Conservation (phyloP, 106 monocot genomes). For the Dioscorea zingiberensis region DNA sequence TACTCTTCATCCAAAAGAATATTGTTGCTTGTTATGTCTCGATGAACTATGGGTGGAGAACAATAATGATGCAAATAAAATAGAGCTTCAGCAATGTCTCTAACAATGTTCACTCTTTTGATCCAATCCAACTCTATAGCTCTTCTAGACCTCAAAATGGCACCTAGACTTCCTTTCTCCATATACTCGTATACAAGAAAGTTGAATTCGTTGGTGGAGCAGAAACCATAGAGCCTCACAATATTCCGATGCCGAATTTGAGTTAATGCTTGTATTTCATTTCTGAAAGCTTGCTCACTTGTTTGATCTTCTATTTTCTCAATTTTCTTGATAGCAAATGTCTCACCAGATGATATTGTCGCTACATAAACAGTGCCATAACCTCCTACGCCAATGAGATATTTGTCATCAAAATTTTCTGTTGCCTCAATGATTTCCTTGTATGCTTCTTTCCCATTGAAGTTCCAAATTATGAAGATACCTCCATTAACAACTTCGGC, state of each 20-base stretch:
- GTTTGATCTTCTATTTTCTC: constrained; percentile 5
- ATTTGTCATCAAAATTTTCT: constrained; percentile 20
- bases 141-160: background rate
- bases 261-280: constrained; percentile 11
- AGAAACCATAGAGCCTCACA: constrained; percentile 27
- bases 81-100: constrained; percentile 20
- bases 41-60: constrained; percentile 6
- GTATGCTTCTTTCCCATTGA: constrained; percentile 12
- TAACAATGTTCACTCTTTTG: constrained; percentile 4
- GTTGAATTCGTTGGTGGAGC: background rate
- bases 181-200: constrained; percentile 26
- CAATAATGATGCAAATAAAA: constrained; percentile 19
- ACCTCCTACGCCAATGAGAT: constrained; percentile 22
- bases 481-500: background rate
- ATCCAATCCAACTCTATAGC: constrained; percentile 5
- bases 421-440: constrained; percentile 17
- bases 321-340: constrained; percentile 25
- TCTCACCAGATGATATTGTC: constrained; percentile 1
- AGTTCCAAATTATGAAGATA: constrained; percentile 6
- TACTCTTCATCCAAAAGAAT: constrained; percentile 14
- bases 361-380: constrained; percentile 19
- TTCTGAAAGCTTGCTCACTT: constrained; percentile 12
- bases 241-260: constrained; percentile 20
- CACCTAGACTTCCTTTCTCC: constrained; percentile 19
- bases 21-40: constrained; percentile 16